phyloP scores from a whole-genome alignment of 2,329 filamentous ascomycete species.

The Metarhizium brunneum region DNA sequence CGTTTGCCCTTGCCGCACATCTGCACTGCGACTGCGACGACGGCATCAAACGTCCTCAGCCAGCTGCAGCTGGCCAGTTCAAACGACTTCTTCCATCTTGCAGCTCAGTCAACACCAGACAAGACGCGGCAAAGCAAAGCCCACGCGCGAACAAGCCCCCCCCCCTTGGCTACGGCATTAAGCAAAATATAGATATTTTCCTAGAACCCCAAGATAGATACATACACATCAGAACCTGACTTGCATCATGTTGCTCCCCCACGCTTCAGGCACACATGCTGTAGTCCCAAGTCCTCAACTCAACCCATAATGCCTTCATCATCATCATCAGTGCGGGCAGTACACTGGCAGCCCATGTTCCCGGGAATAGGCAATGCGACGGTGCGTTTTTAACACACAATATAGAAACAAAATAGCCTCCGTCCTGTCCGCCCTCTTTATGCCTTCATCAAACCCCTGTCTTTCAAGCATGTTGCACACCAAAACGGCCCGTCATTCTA shows the following conservation, averaged over 20 bases:
- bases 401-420: neutral
- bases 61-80: too few species aligned
- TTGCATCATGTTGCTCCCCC: neutral
- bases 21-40: too few species aligned
- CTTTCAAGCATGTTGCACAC: neutral
- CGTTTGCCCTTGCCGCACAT: too few species aligned
- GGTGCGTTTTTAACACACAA: neutral
- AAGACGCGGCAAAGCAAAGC: too few species aligned
- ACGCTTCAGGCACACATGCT: neutral
- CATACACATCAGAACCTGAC: neutral
- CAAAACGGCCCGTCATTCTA: neutral
- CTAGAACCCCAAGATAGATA: neutral
- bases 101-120: too few species aligned
- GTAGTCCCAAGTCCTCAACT: too few species aligned
- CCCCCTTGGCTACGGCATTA: neutral
- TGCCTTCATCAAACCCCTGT: neutral
- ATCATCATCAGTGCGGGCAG: neutral
- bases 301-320: neutral
- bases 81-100: neutral
- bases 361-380: neutral
- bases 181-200: neutral
- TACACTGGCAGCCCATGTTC: neutral
- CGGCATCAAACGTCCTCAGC: too few species aligned
- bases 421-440: neutral
- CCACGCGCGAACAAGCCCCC: too few species aligned